These are phyloP conservation scores for Fusarium sp. DNA, from an alignment of 2,329 filamentous ascomycete genomes.

Conservation along the genomic window DNA sequence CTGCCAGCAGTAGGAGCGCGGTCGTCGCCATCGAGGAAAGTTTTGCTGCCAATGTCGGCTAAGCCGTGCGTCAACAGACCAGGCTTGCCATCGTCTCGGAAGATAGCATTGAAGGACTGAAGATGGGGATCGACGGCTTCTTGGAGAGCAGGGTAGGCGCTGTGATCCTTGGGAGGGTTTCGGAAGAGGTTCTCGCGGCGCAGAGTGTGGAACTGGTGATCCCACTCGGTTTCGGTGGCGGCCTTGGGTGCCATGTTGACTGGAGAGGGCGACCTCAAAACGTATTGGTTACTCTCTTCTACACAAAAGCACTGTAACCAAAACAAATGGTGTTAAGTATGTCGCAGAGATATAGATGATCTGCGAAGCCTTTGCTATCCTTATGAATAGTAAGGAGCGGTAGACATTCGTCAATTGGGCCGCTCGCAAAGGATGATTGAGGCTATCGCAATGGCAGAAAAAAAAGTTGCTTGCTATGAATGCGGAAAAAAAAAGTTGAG, in stretches of 20 bases:
- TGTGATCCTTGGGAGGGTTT: slow-evolving; percentile 86
- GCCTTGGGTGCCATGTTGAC: slow-evolving; percentile 64
- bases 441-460: slow-evolving; percentile 44
- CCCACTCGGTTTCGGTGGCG: slow-evolving; percentile 78
- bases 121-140: slow-evolving; percentile 91
- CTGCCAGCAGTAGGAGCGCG: slow-evolving; percentile 67
- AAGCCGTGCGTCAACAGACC: slow-evolving; percentile 76
- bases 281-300: neutral
- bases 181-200: slow-evolving; percentile 89
- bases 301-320: neutral
- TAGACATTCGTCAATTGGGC: slow-evolving; percentile 31
- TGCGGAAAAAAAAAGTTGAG: slow-evolving; percentile 48
- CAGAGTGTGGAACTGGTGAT: slow-evolving; percentile 85
- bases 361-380: slow-evolving; percentile 19
- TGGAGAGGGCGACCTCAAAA: slow-evolving; percentile 15
- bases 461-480: slow-evolving; percentile 35
- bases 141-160: slow-evolving; percentile 88
- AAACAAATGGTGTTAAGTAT: neutral
- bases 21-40: slow-evolving; percentile 84
- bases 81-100: slow-evolving; percentile 72
- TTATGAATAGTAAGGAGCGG: slow-evolving; percentile 16
- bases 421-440: slow-evolving; percentile 45
- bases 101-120: slow-evolving; percentile 93
- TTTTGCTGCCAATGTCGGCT: slow-evolving; percentile 89
- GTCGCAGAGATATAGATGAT: neutral